Evolutionary conservation across 306 rosid genomes (phyloP), one percentile per base, ranked within the genome.

Genomic region (Quercus robur): DNA sequence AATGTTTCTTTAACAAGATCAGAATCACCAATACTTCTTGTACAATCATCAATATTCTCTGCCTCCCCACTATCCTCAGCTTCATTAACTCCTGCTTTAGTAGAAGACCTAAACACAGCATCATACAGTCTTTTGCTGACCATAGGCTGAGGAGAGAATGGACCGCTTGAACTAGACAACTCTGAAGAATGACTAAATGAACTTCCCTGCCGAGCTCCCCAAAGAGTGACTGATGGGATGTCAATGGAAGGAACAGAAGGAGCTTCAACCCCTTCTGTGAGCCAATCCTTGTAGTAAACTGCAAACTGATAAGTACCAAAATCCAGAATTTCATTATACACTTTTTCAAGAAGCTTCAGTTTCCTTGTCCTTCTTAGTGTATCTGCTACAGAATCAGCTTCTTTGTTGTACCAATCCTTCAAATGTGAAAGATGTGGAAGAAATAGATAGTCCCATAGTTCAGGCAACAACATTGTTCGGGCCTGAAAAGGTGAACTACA

Each of bases 251-350:
- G 98, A 71, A 84, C 52, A 23, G 88, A 4, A 75, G 97, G 94
- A 82, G 89, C 79, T 68, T 87, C 94, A 74, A 71, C 91, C 76
- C 96, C 94, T 81, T 89, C 97, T 13, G 85, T 85, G 28, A 94
- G 92, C 98, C 98, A 94, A 69, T 89, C 93, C 86, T 88, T 92
- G 89, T 92, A 92, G 89, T 92, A 94, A 51, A 82, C 76, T 46
- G 94, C 87, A 79, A 88, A 88, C 11, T 81, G 76, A 61, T 63
- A 81, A 75, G 97, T 92, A 59, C 93, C 91, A 30, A 92, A 88
- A 78, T 94, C 97, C 79, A 92, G 75, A 62, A 86, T 85, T 57
- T 94, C 92, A 77, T 85, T 76, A 69, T 90, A 94, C 77, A 84
- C 81, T 71, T 92, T 82, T 12, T 85, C 84, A 71, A 94, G 85